Evolutionary conservation across 2,329 filamentous ascomycete genomes (phyloP).

Genomic region (Aspergillus texensis): DNA sequence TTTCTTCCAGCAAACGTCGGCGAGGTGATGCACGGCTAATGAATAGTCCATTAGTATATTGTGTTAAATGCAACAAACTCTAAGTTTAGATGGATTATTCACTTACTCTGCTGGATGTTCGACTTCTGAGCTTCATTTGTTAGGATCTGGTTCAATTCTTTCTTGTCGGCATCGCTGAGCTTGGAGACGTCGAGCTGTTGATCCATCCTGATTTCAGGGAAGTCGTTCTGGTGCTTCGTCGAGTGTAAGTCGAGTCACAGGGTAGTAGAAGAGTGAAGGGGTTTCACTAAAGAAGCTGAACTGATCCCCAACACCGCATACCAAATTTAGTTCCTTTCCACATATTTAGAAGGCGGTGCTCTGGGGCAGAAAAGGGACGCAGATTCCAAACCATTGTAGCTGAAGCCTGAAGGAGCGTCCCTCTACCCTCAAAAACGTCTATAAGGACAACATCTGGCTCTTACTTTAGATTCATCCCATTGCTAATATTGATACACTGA

Average conservation of each 20-base stretch:
- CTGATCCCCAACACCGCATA: not conserved
- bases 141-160: conserved; percentile 84
- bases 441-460: not conserved
- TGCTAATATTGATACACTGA: conserved; percentile 6
- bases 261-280: not conserved
- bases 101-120: conserved; percentile 54
- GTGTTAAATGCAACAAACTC: not conserved
- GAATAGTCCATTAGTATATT: not conserved
- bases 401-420: not conserved
- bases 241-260: not conserved
- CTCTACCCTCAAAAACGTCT: not conserved
- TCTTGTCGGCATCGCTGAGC: conserved; percentile 80
- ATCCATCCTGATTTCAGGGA: conserved; percentile 35
- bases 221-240: not conserved
- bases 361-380: conserved; percentile 9
- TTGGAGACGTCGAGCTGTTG: conserved; percentile 66
- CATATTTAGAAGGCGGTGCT: conserved; percentile 14
- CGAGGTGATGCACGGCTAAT: conserved; percentile 66
- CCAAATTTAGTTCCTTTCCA: not conserved
- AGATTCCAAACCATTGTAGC: not conserved
- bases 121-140: conserved; percentile 83
- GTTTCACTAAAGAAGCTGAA: not conserved
- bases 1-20: conserved; percentile 91
- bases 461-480: not conserved
- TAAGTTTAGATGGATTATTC: not conserved